Percentiles rank a stretch among this genome's conserved stretches.
These are phyloP conservation scores for Eremothecium sinecaudum DNA, from an alignment of 1,139 yeast genomes.

Conservation along the genomic window DNA sequence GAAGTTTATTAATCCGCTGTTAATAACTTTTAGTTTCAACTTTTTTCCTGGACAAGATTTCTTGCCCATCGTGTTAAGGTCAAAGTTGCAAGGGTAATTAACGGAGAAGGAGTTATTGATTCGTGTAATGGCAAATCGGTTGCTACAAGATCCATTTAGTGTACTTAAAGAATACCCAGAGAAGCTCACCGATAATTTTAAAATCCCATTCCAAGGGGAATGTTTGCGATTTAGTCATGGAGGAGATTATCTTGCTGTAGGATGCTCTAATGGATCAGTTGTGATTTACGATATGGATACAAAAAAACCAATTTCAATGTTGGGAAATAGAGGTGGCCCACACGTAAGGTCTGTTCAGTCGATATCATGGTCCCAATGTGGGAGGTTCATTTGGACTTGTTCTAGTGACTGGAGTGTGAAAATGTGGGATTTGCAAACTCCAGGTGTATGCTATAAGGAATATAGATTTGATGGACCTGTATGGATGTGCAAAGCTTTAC, in stretches of 20 bases:
- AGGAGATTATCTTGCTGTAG: slow-evolving; percentile 87
- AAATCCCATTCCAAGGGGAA: slow-evolving; percentile 56
- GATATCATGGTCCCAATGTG: slow-evolving; percentile 67
- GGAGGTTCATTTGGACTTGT: slow-evolving; percentile 61
- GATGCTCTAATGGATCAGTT: slow-evolving; percentile 70
- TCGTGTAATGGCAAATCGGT: slow-evolving; percentile 44
- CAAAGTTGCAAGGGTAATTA: too few species aligned
- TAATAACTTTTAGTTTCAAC: too few species aligned
- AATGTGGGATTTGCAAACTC: slow-evolving; percentile 62
- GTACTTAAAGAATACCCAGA: slow-evolving; percentile 93
- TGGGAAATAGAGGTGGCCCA: slow-evolving; percentile 42
- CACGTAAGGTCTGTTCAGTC: slow-evolving; percentile 74
- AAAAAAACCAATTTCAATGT: slow-evolving; percentile 28
- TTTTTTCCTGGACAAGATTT: too few species aligned
- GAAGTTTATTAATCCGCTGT: too few species aligned
- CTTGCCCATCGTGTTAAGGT: too few species aligned
- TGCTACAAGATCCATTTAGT: slow-evolving; percentile 86
- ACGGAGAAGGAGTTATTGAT: neutral
- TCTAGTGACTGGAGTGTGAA: slow-evolving; percentile 79
- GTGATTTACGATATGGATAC: slow-evolving; percentile 72
- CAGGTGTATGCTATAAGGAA: slow-evolving; percentile 61
- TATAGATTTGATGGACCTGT: slow-evolving; percentile 49
- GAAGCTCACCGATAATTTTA: slow-evolving; percentile 56
- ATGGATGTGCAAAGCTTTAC: slow-evolving; percentile 27
- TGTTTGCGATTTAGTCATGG: slow-evolving; percentile 60